These are phyloP conservation scores for Mycena haematopus DNA, from an alignment of 768 basidiomycete species.

Conservation along the genomic window DNA sequence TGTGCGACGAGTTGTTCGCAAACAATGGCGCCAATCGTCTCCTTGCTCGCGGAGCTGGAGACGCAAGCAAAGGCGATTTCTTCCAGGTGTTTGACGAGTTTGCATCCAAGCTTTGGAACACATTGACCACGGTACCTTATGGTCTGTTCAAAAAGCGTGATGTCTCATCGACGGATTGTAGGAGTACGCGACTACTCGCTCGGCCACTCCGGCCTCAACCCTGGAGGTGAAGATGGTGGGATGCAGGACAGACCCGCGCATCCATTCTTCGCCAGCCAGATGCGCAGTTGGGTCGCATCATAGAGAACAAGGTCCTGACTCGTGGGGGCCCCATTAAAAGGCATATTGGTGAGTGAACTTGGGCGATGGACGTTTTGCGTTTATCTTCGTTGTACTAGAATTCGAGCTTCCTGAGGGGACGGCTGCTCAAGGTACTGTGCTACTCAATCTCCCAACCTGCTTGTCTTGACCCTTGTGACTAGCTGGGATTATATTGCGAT, in stretches of 20 bases:
- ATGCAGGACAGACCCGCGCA: constrained; percentile 41
- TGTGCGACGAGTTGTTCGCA: constrained; percentile 42
- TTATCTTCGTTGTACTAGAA: constrained; percentile 29
- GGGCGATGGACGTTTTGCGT: no score
- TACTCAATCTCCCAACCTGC: background rate
- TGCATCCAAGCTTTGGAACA: constrained; percentile 44
- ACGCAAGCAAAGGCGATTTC: constrained; percentile 48
- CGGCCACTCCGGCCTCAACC: constrained; percentile 18
- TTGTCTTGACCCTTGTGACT: background rate
- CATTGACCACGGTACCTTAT: constrained; percentile 38
- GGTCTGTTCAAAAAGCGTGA: background rate
- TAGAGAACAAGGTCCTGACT: constrained; percentile 47
- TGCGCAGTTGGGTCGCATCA: constrained; percentile 43
- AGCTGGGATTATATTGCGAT: constrained; percentile 55
- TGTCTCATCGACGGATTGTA: constrained; percentile 7
- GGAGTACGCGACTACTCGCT: constrained; percentile 39
- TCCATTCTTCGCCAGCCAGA: constrained; percentile 45
- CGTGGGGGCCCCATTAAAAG: constrained; percentile 45
- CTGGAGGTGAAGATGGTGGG: constrained; percentile 40
- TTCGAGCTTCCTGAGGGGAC: constrained; percentile 42
- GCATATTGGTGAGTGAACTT: constrained; percentile 44
- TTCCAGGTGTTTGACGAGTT: constrained; percentile 52
- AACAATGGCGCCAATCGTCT: constrained; percentile 44
- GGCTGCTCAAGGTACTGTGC: constrained; percentile 34
- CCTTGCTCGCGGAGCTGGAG: constrained; percentile 44